phyloP scores from a whole-genome alignment of 768 basidiomycete genomes.

The Collybia sordida region DNA sequence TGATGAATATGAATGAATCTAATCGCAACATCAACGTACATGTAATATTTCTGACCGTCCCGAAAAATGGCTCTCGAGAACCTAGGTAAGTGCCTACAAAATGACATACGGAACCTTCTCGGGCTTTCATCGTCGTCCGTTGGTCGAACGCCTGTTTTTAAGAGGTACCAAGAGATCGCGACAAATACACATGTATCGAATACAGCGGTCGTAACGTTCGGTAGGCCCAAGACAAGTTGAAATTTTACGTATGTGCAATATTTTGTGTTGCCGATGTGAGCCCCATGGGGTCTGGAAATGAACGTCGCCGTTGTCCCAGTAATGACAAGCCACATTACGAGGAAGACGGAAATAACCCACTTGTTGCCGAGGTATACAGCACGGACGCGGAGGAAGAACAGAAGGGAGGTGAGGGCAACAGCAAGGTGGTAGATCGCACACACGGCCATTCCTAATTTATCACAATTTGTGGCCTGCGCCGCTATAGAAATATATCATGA shows the following conservation, averaged over 20 bases:
- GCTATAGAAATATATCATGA: not conserved
- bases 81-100: conserved; percentile 15
- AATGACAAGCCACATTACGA: conserved; percentile 24
- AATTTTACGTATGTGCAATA: conserved; percentile 25
- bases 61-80: not conserved
- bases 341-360: conserved; percentile 18
- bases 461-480: conserved; percentile 15
- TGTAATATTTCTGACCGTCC: not conserved
- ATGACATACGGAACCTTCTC: conserved; percentile 11
- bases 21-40: conserved; percentile 10
- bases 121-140: conserved; percentile 2
- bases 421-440: conserved; percentile 17
- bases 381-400: conserved; percentile 29
- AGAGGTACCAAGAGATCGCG: conserved; percentile 26
- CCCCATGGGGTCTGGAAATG: too few relatives aligned
- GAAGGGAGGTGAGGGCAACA: conserved; percentile 17
- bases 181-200: conserved; percentile 32
- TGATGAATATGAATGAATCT: too few relatives aligned
- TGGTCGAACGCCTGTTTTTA: not conserved
- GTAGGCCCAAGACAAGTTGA: conserved; percentile 12
- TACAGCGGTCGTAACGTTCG: conserved; percentile 16
- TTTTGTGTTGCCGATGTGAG: conserved; percentile 25
- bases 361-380: conserved; percentile 23
- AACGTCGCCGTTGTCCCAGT: too few relatives aligned
- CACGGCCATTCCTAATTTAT: conserved; percentile 12